phyloP scores from a whole-genome alignment of 2,329 filamentous ascomycete genomes.

The Fusarium torreyae region DNA sequence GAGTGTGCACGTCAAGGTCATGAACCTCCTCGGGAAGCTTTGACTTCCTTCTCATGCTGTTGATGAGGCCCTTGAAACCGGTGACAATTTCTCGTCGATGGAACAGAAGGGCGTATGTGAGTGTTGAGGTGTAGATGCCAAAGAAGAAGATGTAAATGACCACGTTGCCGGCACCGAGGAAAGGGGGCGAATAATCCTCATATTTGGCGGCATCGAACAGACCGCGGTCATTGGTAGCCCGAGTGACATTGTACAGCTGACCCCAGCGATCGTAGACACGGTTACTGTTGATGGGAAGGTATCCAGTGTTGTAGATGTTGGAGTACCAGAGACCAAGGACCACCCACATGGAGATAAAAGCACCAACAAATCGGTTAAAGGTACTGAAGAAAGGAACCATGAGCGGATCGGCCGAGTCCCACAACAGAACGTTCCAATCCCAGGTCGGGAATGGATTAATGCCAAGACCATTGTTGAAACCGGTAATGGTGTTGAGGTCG shows the following conservation, averaged over 20 bases:
- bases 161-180: conserved; percentile 65
- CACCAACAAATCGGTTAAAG: conserved; percentile 73
- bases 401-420: conserved; percentile 61
- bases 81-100: conserved; percentile 66
- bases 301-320: conserved; percentile 70
- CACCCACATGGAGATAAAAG: conserved; percentile 69
- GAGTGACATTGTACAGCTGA: conserved; percentile 62
- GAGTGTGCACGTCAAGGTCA: conserved; percentile 63
- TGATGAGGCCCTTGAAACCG: conserved; percentile 64
- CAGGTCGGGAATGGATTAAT: conserved; percentile 64
- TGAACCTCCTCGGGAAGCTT: conserved; percentile 55
- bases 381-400: conserved; percentile 72
- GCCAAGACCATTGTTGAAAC: conserved; percentile 62
- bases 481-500: conserved; percentile 60
- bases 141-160: conserved; percentile 70
- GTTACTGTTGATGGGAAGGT: conserved; percentile 68
- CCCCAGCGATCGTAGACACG: conserved; percentile 66
- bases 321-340: conserved; percentile 71
- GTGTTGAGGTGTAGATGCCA: conserved; percentile 66
- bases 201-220: conserved; percentile 64
- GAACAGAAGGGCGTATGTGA: conserved; percentile 67
- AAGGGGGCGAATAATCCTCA: conserved; percentile 66
- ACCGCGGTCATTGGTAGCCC: conserved; percentile 59
- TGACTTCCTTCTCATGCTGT: conserved; percentile 62
- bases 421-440: conserved; percentile 64